These are phyloP conservation scores for Debaryomyces castellii DNA, from an alignment of 805 yeast genomes.

Conservation along the genomic window DNA sequence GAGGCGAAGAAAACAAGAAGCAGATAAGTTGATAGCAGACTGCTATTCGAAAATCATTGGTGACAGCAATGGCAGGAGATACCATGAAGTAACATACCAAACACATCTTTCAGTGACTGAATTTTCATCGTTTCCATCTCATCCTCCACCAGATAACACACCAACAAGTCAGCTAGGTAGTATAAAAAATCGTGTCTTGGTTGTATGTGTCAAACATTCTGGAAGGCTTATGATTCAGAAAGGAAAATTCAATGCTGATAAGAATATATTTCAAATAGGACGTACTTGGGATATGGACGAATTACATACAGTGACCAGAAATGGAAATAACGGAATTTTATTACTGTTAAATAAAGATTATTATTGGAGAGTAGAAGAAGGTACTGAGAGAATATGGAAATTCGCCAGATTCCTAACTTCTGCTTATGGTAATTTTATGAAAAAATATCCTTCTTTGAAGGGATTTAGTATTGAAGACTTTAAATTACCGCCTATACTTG, in stretches of 20 bases:
- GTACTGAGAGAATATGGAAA: slow-evolving; percentile 33
- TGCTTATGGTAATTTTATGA: slow-evolving; percentile 33
- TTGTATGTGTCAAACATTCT: slow-evolving; percentile 59
- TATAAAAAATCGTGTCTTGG: slow-evolving; percentile 59
- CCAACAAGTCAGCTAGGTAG: slow-evolving; percentile 37
- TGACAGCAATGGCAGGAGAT: slow-evolving; percentile 20
- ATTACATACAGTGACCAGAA: slow-evolving; percentile 53
- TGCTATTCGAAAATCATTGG: slow-evolving; percentile 35
- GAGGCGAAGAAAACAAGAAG: slow-evolving; percentile 16
- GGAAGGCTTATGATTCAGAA: slow-evolving; percentile 78
- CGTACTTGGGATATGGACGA: slow-evolving; percentile 88
- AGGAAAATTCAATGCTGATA: slow-evolving; percentile 70
- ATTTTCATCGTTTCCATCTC: slow-evolving; percentile 66
- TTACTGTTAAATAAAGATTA: slow-evolving; percentile 72
- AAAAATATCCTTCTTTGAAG: slow-evolving; percentile 35
- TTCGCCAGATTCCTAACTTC: slow-evolving; percentile 33
- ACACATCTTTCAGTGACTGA: slow-evolving; percentile 78
- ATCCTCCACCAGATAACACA: slow-evolving; percentile 62
- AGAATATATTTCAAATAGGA: slow-evolving; percentile 82
- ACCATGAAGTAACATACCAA: slow-evolving; percentile 49
- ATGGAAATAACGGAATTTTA: slow-evolving; percentile 54
- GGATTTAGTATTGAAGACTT: slow-evolving; percentile 36
- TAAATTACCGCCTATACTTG: slow-evolving; percentile 28
- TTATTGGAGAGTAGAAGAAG: slow-evolving; percentile 62
- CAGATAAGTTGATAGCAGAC: slow-evolving; percentile 35